Percentiles rank a stretch among this genome's conserved stretches.
Evolutionary conservation across 208 protist genomes (phyloP).

Genomic region (Acanthamoeba royreba): DNA sequence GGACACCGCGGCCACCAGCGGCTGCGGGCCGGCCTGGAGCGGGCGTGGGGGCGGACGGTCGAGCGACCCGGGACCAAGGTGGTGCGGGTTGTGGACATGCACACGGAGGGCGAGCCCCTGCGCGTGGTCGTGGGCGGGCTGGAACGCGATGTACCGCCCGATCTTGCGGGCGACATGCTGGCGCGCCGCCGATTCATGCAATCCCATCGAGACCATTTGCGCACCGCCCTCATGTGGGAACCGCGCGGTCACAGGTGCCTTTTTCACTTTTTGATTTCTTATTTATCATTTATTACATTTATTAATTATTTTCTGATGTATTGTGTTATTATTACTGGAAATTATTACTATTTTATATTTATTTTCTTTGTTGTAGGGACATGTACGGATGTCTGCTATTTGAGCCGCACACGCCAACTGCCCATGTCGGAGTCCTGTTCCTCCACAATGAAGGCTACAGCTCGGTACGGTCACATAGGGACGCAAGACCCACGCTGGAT

Average conservation of each 20-base stretch:
- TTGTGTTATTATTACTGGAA: background rate
- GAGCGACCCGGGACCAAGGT: background rate
- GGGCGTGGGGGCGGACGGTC: background rate
- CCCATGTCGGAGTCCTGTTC: background rate
- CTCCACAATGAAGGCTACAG: background rate
- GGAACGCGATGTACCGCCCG: background rate
- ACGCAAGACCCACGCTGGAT: background rate
- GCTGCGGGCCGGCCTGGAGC: background rate
- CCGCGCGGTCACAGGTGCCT: background rate
- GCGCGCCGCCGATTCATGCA: background rate
- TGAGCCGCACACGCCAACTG: background rate
- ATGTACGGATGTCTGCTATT: constrained; percentile 2
- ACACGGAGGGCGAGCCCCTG: background rate
- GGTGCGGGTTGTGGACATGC: background rate
- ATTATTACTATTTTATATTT: background rate
- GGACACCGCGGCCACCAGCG: too few relatives aligned
- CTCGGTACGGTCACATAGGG: background rate
- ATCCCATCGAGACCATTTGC: background rate
- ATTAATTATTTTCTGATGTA: background rate
- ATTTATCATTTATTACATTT: background rate
- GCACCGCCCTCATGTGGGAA: background rate
- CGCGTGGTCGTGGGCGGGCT: background rate
- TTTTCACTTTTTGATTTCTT: background rate
- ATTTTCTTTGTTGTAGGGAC: background rate
- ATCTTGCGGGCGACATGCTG: background rate